Percentiles rank a stretch among this genome's conserved stretches.
Conservation (phyloP, 768 basidiomycete genomes). For the Serendipita indica region DNA sequence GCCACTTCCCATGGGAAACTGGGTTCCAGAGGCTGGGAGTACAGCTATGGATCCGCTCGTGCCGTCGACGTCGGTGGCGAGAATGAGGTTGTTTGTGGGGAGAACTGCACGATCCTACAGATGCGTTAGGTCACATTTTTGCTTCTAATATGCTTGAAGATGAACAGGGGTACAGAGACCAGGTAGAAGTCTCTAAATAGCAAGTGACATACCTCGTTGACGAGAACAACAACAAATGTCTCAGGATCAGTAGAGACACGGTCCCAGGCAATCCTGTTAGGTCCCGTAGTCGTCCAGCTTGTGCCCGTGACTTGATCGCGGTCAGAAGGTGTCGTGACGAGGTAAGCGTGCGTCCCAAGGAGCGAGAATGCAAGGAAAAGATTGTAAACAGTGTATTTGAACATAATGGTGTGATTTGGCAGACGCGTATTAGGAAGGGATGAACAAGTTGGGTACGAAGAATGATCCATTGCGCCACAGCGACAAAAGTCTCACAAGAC, state of each 20-base stretch:
- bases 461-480: too few species aligned
- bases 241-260: constrained; percentile 48
- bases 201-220: constrained; percentile 36
- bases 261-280: constrained; percentile 44
- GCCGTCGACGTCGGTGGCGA: constrained; percentile 43
- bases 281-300: constrained; percentile 45
- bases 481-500: too few species aligned
- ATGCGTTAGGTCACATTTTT: not conserved
- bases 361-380: not conserved
- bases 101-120: constrained; percentile 26
- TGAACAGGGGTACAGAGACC: too few species aligned
- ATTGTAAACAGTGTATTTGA: not conserved
- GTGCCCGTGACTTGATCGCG: constrained; percentile 14
- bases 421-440: too few species aligned
- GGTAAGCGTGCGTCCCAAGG: constrained; percentile 30
- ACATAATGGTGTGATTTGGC: too few species aligned
- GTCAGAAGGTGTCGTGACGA: constrained; percentile 37
- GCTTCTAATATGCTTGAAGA: not conserved
- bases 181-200: too few species aligned
- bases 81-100: constrained; percentile 29
- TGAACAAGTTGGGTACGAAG: too few species aligned
- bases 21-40: constrained; percentile 37
- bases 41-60: constrained; percentile 27
- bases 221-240: constrained; percentile 57
- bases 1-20: constrained; percentile 45